Base-by-base conservation (phyloP, 108 stramenopile genomes). In the Skeletonema potamos region DNA sequence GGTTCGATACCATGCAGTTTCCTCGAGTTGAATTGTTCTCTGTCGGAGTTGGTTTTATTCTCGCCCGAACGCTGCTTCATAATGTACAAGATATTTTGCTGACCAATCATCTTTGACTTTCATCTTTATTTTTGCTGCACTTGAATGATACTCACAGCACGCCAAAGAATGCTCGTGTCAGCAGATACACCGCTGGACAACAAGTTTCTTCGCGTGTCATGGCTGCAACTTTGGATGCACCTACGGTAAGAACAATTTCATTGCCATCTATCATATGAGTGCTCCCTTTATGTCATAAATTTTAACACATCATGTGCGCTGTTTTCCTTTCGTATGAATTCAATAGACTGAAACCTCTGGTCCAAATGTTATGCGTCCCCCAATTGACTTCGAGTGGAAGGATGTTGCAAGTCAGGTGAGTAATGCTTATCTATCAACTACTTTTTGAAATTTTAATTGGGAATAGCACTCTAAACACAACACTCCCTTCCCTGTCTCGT, bases 321-420 rank as follows among this genome's bases (percentile, higher is more conserved):
- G 33, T 64, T 44, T n/a, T 9, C 54, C 27, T 22, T 27, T 36
- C n/a, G n/a, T n/a, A n/a, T 74, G 73, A 24, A 51, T 51, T 8
- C 60, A 62, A 36, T 46, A 77, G 39, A 43, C 68, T 13, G 55
- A 73, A 41, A 39, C 77, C 20, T 6, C 37, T 26, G 63, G 43
- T 34, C 64, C 74, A 29, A 63, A 10, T 57, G 58, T 73, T 22
- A 94, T 94, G 93, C 79, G 93, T 13, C 91, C 93, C 29, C 93
- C 93, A 20, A 89, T 94, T 68, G 84, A 94, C 64, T 64, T 89
- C 72, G 66, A 69, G 18, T 94, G 93, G 93, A 63, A 77, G 10
- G 60, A 82, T 43, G 77, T 94, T 43, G 34, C 82, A 11, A 27
- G 58, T 12, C 91, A 92, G 82, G 87, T 88, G 51, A 75, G 81